Evolutionary conservation across 371 early-diverging fungal species (phyloP), one percentile per base, ranked within the genome.

Genomic region (Mortierella sp.): DNA sequence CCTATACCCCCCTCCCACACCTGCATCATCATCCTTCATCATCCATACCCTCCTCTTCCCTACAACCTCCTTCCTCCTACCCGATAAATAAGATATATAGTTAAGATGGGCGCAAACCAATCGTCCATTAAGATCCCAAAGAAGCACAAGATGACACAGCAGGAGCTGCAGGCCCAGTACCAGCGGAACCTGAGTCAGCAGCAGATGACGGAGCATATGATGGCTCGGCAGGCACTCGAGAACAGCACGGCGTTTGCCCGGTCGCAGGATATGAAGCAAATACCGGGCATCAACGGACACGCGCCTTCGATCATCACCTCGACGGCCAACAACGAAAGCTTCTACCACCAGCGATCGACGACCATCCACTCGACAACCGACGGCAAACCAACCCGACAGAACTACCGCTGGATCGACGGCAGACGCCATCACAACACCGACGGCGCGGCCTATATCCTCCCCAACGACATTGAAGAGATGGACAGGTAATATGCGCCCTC

Each of bases 391-490:
- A 55, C 48, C 13, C 70, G 64, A n/a, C 83, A 74, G 68, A 83
- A 83, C 67, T 73, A 53, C 48, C 72, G 84, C 6, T 89, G 86
- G 80, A 84, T 83, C 48, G 85, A 86, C 44, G 91, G 91, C 8
- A 77, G 91, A 68, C 85, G 87, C 65, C 89, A 86, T 52, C 87
- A 89, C 61, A 84, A 88, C 68, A 76, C 79, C 26, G 81, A 86
- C 22, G 82, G 77, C 1, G 87, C 87, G 0, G 48, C 84, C 14
- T 91, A 91, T 76, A 68, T 89, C n/a, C 76, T 91, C 2, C 91
- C 91, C 1, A 88, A 88, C 63, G 90, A 91, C 48, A 87, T 88
- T 68, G 87, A 77, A 47, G 85, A 85, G 66, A 79, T 81, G 82
- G 81, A 85, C 53, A 83, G 84, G 84, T 79, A 76, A 50, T 34